Conservation (phyloP, 129 eudicot genomes). For the Tagetes patula region DNA sequence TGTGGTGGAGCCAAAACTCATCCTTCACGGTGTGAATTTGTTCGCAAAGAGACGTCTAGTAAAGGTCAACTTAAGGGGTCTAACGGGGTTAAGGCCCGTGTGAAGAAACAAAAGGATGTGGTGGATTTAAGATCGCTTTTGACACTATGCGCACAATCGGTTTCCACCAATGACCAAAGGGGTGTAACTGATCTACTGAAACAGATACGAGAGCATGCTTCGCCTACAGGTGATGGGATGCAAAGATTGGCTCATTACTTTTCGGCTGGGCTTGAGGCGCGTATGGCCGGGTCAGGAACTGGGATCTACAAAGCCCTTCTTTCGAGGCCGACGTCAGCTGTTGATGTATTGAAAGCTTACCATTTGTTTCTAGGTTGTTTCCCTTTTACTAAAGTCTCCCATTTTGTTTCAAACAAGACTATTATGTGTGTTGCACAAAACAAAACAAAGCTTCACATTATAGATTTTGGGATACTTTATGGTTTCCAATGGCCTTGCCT, state of each 20-base stretch:
- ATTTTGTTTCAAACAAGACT: constrained; percentile 61
- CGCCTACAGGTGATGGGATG: constrained; percentile 80
- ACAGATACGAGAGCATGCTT: constrained; percentile 64
- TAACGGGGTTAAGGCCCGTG: constrained; percentile 48
- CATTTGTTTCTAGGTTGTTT: constrained; percentile 54
- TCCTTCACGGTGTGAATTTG: constrained; percentile 43
- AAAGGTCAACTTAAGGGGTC: constrained; percentile 26
- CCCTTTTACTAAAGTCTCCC: constrained; percentile 58
- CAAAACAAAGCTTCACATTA: constrained; percentile 55
- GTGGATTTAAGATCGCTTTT: constrained; percentile 70
- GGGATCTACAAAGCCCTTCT: constrained; percentile 51
- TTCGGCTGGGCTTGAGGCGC: constrained; percentile 75
- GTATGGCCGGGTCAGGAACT: constrained; percentile 81
- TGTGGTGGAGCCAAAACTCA: constrained; percentile 43
- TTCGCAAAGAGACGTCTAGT: constrained; percentile 30
- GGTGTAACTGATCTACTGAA: constrained; percentile 56
- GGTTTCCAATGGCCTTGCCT: constrained; percentile 87
- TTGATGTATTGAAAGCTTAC: constrained; percentile 69
- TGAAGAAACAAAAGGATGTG: constrained; percentile 53
- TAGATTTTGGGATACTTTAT: constrained; percentile 69
- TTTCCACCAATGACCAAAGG: constrained; percentile 54
- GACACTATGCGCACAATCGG: constrained; percentile 79
- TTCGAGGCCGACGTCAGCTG: constrained; percentile 52
- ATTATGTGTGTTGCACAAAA: constrained; percentile 51
- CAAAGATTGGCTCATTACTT: constrained; percentile 82